Base-by-base conservation (phyloP, 495 filamentous ascomycete species). In the Penicillium soppii region DNA sequence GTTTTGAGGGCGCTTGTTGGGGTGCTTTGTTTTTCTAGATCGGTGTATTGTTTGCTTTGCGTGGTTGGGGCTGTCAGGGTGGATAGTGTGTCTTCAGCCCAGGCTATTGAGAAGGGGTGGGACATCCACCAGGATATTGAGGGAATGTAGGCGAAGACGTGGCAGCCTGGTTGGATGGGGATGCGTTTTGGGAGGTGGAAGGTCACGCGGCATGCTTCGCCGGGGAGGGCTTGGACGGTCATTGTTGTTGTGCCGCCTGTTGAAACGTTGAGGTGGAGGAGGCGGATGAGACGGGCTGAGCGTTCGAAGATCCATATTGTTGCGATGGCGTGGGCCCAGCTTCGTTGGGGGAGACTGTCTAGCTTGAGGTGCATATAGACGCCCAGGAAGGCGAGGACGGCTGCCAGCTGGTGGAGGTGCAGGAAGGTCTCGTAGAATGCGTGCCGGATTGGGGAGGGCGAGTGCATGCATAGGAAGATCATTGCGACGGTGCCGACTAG, bases 371-470 rank as follows among this genome's bases (percentile, higher is more conserved):
- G 90, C 48, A 83, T 68, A 61, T 80, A 91, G 35, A 95, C 67
- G 22, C 84, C 86, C 39, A 85, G 62, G 55, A 92, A 74, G 4
- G 84, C 76, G 16, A 84, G 45, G 33, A 84, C 67, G 25, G 84
- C 87, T 20, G 83, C 79, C 6, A 82, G 61, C 48, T 94, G 91
- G 63, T 96, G 91, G 17, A 90, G 56, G 47, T 89, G 69, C 52
- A 95, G 81, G 74, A 96, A 96, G 0, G 79, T 85, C 66, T 95
- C 91, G 65, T 95, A 96, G 63, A 87, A 92, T n/a, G 90, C 89
- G 67, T 95, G 91, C 29, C 91, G 81, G 43, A 95, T 72, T 16
- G 84, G 78, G 10, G 89, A 92, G 9, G 81, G 77, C 2, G 91
- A 87, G 62, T 94, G 90, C 32, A 90, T 66, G 13, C 72, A 52